Evolutionary conservation across 805 yeast genomes (phyloP).

Genomic region (Monosporozyma siamensis): DNA sequence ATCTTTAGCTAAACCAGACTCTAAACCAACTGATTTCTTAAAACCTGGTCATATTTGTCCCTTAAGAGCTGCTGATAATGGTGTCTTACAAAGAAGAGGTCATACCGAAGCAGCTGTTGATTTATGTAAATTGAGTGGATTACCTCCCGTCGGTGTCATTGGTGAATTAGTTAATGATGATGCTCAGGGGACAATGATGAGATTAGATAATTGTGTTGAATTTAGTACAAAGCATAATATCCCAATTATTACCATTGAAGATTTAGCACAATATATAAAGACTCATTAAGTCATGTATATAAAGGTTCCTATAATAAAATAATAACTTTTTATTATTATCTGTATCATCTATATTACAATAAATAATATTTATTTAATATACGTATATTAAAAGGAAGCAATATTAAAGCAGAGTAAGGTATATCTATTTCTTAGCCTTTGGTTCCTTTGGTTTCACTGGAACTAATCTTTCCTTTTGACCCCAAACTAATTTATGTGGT

Average conservation of each 20-base stretch:
- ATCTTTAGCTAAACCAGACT: conserved; percentile 46
- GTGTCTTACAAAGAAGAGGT: conserved; percentile 74
- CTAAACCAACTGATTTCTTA: conserved; percentile 58
- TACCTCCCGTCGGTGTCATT: conserved; percentile 81
- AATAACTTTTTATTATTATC: no score
- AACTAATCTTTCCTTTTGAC: conserved; percentile 63
- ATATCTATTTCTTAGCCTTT: conserved; percentile 16
- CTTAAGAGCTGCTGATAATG: conserved; percentile 79
- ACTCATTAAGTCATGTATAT: not conserved
- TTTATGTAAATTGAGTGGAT: conserved; percentile 63
- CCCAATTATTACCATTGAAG: conserved; percentile 72
- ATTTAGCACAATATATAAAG: conserved; percentile 46
- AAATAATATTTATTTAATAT: conserved; percentile 4
- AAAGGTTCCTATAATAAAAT: no score
- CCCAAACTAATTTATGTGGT: conserved; percentile 73
- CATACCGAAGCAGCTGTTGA: conserved; percentile 98
- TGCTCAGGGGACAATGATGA: conserved; percentile 91
- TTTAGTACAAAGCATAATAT: conserved; percentile 56
- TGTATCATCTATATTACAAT: not conserved
- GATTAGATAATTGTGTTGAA: conserved; percentile 72
- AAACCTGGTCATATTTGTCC: conserved; percentile 96
- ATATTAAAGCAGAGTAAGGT: no score
- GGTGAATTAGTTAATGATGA: conserved; percentile 93
- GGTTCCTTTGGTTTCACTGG: conserved; percentile 51
- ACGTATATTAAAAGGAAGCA: not conserved